Conservation (phyloP, 148 eudicot genomes). For the Rhododendron vialii region DNA sequence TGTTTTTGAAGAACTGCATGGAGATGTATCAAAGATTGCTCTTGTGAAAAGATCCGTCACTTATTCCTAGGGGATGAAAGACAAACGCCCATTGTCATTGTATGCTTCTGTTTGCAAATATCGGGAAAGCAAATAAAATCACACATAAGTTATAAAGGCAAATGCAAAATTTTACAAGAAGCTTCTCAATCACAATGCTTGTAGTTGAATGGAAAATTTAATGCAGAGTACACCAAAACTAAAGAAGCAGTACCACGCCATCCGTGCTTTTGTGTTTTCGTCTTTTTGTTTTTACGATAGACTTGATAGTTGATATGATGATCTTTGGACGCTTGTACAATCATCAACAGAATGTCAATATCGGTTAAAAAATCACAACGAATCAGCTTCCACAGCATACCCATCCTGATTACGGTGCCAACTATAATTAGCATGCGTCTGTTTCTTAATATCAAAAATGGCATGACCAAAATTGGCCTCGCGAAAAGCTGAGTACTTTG, state of each 20-base stretch:
- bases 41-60: constrained; percentile 32
- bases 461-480: constrained; percentile 45
- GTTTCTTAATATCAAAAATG: constrained; percentile 31
- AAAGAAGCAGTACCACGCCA: not conserved
- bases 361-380: constrained; percentile 28
- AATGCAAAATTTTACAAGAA: not conserved
- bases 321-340: not conserved
- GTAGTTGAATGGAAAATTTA: not conserved
- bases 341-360: constrained; percentile 21
- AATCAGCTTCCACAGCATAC: constrained; percentile 36
- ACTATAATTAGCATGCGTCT: constrained; percentile 27
- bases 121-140: not conserved
- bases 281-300: not conserved
- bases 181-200: not conserved
- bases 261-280: not conserved
- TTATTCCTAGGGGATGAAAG: constrained; percentile 3
- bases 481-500: constrained; percentile 36
- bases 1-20: constrained; percentile 49
- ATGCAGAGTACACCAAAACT: not conserved
- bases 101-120: not conserved
- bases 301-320: not conserved
- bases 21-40: constrained; percentile 40
- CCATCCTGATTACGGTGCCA: constrained; percentile 47
- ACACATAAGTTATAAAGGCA: not conserved
- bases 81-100: not conserved